These are phyloP conservation scores for Pichia kudriavzevii DNA, from an alignment of 1,139 yeast genomes.

Conservation along the genomic window DNA sequence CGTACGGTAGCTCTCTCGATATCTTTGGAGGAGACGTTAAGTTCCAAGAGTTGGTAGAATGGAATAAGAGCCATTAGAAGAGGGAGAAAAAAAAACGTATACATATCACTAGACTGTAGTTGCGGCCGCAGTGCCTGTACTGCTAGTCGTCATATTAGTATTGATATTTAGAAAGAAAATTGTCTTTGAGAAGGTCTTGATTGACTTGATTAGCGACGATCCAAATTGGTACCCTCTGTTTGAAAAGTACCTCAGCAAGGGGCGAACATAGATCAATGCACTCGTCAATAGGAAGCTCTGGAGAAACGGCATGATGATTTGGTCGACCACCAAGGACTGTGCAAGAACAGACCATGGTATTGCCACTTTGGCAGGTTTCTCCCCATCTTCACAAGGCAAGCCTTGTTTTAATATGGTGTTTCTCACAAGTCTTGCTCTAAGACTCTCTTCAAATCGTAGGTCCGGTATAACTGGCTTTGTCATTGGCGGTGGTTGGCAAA, in stretches of 20 bases:
- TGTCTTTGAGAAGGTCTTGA: constrained; percentile 2
- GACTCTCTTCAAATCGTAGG: constrained; percentile 56
- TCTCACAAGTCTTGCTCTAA: constrained; percentile 39
- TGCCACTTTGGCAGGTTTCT: background rate
- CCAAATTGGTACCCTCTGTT: constrained; percentile 5
- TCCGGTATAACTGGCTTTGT: constrained; percentile 63
- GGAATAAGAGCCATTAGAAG: constrained; percentile 43
- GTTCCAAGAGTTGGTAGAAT: constrained; percentile 62
- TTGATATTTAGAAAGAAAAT: constrained; percentile 4
- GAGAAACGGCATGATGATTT: constrained; percentile 58
- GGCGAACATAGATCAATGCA: constrained; percentile 32
- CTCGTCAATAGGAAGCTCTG: constrained; percentile 49
- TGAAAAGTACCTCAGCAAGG: constrained; percentile 30
- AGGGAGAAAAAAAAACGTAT: no score
- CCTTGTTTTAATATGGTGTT: constrained; percentile 15
- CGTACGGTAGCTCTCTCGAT: constrained; percentile 88
- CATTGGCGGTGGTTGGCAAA: constrained; percentile 1
- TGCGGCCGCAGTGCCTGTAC: no score
- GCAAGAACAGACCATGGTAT: constrained; percentile 31
- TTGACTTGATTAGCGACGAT: background rate
- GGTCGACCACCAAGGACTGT: constrained; percentile 56
- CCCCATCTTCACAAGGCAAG: background rate
- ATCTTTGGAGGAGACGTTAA: constrained; percentile 89
- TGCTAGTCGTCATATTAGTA: no score
- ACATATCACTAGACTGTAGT: no score